Percentiles rank a stretch among this genome's conserved stretches.
These are phyloP conservation scores for Sphaceloma murrayae DNA, from an alignment of 2,329 filamentous ascomycete genomes.

Conservation along the genomic window DNA sequence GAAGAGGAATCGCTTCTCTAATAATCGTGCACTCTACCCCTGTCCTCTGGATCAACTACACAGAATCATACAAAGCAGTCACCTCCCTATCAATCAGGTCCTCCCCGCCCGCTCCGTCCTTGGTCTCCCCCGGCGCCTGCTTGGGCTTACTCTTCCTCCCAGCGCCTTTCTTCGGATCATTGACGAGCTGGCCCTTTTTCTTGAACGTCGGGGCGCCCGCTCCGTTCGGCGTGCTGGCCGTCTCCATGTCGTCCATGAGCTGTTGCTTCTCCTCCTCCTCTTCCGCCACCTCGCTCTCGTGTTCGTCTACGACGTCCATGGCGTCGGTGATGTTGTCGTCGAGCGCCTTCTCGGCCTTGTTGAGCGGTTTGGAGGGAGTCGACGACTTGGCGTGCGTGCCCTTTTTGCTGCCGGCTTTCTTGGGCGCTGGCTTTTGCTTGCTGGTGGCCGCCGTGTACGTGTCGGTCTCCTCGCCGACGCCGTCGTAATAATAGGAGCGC, in stretches of 20 bases:
- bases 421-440: not conserved
- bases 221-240: not conserved
- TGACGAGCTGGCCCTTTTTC: conserved; percentile 4
- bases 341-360: not conserved
- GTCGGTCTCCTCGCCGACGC: too few relatives aligned
- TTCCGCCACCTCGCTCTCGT: not conserved
- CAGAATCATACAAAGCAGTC: conserved; percentile 1
- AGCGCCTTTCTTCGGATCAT: not conserved
- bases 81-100: not conserved
- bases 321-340: not conserved
- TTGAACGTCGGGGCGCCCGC: not conserved
- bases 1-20: too few relatives aligned
- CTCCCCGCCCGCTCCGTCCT: not conserved
- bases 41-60: not conserved
- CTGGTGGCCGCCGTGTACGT: too few relatives aligned
- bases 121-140: not conserved
- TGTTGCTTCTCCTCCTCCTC: not conserved
- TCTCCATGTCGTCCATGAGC: not conserved
- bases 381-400: too few relatives aligned
- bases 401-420: not conserved
- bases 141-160: not conserved
- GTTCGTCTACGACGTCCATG: not conserved
- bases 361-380: not conserved
- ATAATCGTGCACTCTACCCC: not conserved
- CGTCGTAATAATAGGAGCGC: too few relatives aligned